These are phyloP conservation scores for Trifolium fragiferum DNA, from an alignment of 306 rosid genomes.

Conservation along the genomic window DNA sequence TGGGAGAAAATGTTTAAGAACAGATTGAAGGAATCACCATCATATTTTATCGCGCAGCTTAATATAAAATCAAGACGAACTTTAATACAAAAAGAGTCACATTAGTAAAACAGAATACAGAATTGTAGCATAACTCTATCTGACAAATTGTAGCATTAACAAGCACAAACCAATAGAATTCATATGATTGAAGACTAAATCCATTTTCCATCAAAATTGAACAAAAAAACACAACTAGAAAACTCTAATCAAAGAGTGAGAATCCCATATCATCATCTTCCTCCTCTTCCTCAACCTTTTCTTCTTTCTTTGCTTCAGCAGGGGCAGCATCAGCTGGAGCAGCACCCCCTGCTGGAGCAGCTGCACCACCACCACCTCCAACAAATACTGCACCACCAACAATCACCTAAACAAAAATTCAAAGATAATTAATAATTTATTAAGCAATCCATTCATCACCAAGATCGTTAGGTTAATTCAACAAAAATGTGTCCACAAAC, in stretches of 20 bases:
- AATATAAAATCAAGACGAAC: not conserved
- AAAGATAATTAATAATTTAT: not conserved
- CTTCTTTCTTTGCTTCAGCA: constrained; percentile 58
- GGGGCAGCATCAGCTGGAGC: constrained; percentile 58
- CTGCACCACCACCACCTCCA: constrained; percentile 61
- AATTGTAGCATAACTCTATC: constrained; percentile 34
- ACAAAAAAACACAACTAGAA: constrained; percentile 20
- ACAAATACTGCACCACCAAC: constrained; percentile 68
- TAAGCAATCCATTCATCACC: not conserved
- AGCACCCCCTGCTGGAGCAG: constrained; percentile 63
- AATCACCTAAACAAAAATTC: constrained; percentile 56
- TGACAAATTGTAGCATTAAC: constrained; percentile 25
- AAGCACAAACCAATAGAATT: constrained; percentile 44
- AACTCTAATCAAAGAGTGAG: constrained; percentile 80
- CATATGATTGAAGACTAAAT: constrained; percentile 24
- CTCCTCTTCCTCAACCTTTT: constrained; percentile 79
- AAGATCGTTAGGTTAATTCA: not conserved
- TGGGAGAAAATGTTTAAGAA: not conserved
- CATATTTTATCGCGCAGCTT: not conserved
- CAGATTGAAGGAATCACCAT: not conserved
- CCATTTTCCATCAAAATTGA: constrained; percentile 27
- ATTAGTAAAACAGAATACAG: not conserved
- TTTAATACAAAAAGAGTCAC: not conserved
- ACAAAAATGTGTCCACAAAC: too few species aligned
- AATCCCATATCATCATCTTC: constrained; percentile 86